These are phyloP conservation scores for Pythium rhizo-oryzae DNA, from an alignment of 352 stramenopile genomes.

Conservation along the genomic window DNA sequence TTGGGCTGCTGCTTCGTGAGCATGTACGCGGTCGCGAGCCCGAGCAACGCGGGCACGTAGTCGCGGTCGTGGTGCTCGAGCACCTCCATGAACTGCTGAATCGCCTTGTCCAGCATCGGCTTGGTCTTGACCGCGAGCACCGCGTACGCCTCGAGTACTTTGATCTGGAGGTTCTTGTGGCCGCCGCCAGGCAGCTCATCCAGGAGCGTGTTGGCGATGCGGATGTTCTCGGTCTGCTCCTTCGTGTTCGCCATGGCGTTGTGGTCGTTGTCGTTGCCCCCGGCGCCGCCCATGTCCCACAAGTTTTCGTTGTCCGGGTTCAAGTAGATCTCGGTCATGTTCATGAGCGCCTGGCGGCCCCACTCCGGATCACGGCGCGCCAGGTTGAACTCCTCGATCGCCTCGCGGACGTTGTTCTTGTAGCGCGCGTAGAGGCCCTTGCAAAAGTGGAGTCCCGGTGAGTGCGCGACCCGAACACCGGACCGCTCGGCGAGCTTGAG, in stretches of 20 bases:
- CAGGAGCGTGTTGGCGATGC: conserved; percentile 87
- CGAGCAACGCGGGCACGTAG: conserved; percentile 91
- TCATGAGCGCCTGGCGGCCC: conserved; percentile 84
- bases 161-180: conserved; percentile 57
- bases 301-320: conserved; percentile 94
- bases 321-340: conserved; percentile 95
- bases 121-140: conserved; percentile 82
- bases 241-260: conserved; percentile 55
- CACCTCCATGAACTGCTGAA: conserved; percentile 91
- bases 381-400: conserved; percentile 92
- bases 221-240: conserved; percentile 85
- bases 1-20: conserved; percentile 92
- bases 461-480: conserved; percentile 70
- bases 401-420: conserved; percentile 90
- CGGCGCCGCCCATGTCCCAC: conserved; percentile 62
- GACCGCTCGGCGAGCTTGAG: conserved; percentile 81
- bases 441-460: conserved; percentile 90
- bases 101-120: conserved; percentile 87
- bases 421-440: conserved; percentile 90
- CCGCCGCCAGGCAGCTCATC: conserved; percentile 70
- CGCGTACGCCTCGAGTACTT: conserved; percentile 88
- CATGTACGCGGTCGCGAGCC: conserved; percentile 91
- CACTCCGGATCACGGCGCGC: conserved; percentile 87
- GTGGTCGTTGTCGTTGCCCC: conserved; percentile 22
- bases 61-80: conserved; percentile 86